Evolutionary conservation across 2,329 filamentous ascomycete genomes (phyloP).

Genomic region (Tolypocladium pustulatum): DNA sequence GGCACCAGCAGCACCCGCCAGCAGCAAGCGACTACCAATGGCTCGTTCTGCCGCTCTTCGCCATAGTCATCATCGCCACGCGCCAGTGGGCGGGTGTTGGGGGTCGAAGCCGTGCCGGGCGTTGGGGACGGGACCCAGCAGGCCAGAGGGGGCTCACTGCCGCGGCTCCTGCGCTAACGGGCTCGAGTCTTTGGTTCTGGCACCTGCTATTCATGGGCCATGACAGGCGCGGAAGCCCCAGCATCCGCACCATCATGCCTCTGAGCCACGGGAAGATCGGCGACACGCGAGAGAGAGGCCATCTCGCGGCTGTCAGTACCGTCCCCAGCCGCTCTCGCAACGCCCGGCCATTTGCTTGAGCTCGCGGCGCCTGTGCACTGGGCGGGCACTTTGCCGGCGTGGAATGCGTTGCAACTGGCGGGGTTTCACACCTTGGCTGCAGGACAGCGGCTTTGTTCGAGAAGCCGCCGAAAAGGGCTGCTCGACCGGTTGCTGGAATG

Average conservation of each 20-base stretch:
- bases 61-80: not conserved
- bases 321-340: not conserved
- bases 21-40: not conserved
- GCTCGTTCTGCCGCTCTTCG: not conserved
- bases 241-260: not conserved
- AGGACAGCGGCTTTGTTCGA: constrained; percentile 1
- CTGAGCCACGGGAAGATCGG: not conserved
- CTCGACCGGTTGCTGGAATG: not conserved
- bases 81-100: not conserved
- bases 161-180: constrained; percentile 1
- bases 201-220: not conserved
- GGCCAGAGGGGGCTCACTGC: not conserved
- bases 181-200: not conserved
- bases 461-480: not conserved
- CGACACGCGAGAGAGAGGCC: not conserved
- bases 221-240: not conserved
- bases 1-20: not conserved
- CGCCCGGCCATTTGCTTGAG: not conserved
- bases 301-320: not conserved
- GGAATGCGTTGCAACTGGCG: not conserved
- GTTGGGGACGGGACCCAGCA: not conserved
- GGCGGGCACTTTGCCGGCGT: not conserved
- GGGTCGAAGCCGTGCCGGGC: not conserved
- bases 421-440: not conserved
- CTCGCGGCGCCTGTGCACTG: not conserved